Percentiles rank a stretch among this genome's conserved stretches.
phyloP scores from a whole-genome alignment of 495 filamentous ascomycete species.

The Penicillium bialowiezense region DNA sequence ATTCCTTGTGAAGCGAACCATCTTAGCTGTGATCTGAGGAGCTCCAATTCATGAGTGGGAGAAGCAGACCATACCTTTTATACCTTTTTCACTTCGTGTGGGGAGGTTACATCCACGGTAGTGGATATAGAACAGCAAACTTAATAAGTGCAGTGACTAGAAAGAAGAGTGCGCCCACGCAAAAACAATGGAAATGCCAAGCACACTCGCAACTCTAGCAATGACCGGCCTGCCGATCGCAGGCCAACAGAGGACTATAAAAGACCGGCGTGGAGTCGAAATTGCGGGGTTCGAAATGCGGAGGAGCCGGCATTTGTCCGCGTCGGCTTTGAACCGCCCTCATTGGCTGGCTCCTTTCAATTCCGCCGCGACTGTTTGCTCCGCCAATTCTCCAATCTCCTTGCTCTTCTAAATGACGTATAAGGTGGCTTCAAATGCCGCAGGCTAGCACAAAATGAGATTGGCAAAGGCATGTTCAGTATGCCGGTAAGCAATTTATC shows the following conservation, averaged over 20 bases:
- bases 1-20: slow-evolving; percentile 2
- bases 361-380: background rate
- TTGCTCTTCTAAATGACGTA: background rate
- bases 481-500: slow-evolving; percentile 10
- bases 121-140: background rate
- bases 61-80: background rate
- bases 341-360: slow-evolving; percentile 10
- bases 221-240: background rate
- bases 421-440: background rate
- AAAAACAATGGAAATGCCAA: background rate
- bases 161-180: background rate
- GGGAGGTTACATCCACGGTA: background rate
- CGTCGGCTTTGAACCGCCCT: slow-evolving; percentile 15
- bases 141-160: no score
- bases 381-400: background rate
- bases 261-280: background rate
- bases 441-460: slow-evolving; percentile 11
- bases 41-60: background rate
- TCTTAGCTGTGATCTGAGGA: slow-evolving; percentile 1
- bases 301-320: slow-evolving; percentile 10
- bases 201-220: background rate
- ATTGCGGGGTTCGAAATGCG: slow-evolving; percentile 1
- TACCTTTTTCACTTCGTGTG: background rate
- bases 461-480: slow-evolving; percentile 16
- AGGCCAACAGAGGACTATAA: background rate